Base-by-base conservation (phyloP, 805 yeast genomes). In the Maudiozyma pseudohumilis region DNA sequence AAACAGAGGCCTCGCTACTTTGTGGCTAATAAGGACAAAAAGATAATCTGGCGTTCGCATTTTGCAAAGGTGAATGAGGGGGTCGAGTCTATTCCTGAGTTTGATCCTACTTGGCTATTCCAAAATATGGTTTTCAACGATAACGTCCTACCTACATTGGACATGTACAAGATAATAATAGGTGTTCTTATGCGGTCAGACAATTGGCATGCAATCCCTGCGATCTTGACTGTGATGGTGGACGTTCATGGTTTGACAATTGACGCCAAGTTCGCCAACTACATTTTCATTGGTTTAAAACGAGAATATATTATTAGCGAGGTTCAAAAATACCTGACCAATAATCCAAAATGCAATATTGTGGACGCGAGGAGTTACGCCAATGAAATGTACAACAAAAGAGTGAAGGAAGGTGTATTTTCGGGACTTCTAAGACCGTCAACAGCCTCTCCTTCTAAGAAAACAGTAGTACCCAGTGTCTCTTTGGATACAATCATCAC, bases 171-270 rank as follows among this genome's bases (percentile, higher is more conserved):
- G 18, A 26, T 40, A 11, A 48, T 55, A 15, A 30, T 52, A 8
- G 35, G 40, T 7, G 43, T 52, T 1, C 43, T 55, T 18, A 43
- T 52, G 16, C 41, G 42, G 25, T 30, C 42, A 3, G 45, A 48
- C 25, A 52, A 53, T 29, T 57, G 58, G 58, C 31, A 40, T 8
- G 45, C 42, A 3, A 23, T 56, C 4, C 53, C 55, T 1, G 50
- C 49, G 6, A 24, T 54, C 1, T 32, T 56, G 12, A 34, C 38
- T 10, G 26, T 40, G 15, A 45, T 54, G 45, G 20, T 32, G 12
- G 35, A 47, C 20, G 19, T 41, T 3, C 49, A 45, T 34, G 49
- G 49, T 2, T 15, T 54, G 4, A 32, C 40, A 7, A 25, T 52
- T 0, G 39, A 38, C 4, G 29, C 25, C 1, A 34, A 40, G 7